phyloP scores from a whole-genome alignment of 495 filamentous ascomycete species.

The Talaromyces wortmannii region DNA sequence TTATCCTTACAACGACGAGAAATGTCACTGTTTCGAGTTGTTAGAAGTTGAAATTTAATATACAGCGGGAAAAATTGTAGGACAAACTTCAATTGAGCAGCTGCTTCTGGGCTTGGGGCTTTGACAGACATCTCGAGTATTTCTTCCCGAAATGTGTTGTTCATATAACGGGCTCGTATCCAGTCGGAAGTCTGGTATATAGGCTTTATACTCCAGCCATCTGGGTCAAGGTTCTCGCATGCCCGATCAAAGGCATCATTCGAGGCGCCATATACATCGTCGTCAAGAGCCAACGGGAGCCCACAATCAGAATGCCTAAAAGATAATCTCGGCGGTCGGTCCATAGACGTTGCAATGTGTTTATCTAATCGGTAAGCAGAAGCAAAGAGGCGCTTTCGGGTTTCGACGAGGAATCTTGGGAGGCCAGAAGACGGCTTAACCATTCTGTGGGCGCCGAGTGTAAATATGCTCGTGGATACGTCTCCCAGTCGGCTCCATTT shows the following conservation, averaged over 20 bases:
- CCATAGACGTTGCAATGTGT: slow-evolving; percentile 42
- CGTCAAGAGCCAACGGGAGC: slow-evolving; percentile 46
- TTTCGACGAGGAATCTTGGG: slow-evolving; percentile 37
- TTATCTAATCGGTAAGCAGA: slow-evolving; percentile 44
- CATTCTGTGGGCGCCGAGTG: slow-evolving; percentile 50
- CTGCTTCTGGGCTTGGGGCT: slow-evolving; percentile 20
- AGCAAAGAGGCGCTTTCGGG: slow-evolving; percentile 41
- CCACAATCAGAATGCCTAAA: slow-evolving; percentile 43
- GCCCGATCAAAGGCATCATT: slow-evolving; percentile 22
- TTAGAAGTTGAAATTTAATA: slow-evolving; percentile 4
- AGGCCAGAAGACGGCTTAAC: slow-evolving; percentile 17
- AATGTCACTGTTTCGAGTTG: slow-evolving; percentile 16
- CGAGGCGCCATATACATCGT: slow-evolving; percentile 34
- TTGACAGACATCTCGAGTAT: slow-evolving; percentile 49
- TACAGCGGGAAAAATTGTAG: neutral
- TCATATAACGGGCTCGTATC: slow-evolving; percentile 39
- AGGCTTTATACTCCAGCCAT: slow-evolving; percentile 45
- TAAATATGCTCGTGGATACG: slow-evolving; percentile 31
- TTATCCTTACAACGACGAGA: slow-evolving; percentile 23
- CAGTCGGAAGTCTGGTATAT: slow-evolving; percentile 24
- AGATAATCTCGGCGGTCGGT: slow-evolving; percentile 44
- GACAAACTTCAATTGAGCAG: slow-evolving; percentile 10
- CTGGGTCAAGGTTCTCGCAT: slow-evolving; percentile 26
- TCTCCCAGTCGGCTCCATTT: slow-evolving; percentile 25
- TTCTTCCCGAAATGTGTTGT: slow-evolving; percentile 46